Conservation (phyloP, 2,329 filamentous ascomycete species). For the Stenocarpella maydis region DNA sequence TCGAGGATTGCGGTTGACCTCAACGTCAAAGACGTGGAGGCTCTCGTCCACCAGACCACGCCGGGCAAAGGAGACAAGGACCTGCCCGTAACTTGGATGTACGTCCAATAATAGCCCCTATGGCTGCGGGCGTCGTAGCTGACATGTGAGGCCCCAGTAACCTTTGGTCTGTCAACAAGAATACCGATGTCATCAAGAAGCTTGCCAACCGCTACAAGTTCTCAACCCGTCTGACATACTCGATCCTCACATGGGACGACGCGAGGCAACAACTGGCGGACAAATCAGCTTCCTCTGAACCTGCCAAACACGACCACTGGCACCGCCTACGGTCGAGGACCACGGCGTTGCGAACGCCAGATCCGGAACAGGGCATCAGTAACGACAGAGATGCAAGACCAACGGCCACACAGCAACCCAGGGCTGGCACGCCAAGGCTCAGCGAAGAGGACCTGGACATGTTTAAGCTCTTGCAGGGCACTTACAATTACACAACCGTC, state of each 20-base stretch:
- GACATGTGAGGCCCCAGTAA: conserved; percentile 56
- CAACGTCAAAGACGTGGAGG: conserved; percentile 48
- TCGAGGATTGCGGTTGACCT: conserved; percentile 67
- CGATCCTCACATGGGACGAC: conserved; percentile 63
- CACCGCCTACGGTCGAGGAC: conserved; percentile 1
- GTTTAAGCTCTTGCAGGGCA: conserved; percentile 67
- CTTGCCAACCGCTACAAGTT: conserved; percentile 73
- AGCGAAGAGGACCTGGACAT: conserved; percentile 45
- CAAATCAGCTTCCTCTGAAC: neutral
- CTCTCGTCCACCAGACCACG: conserved; percentile 45
- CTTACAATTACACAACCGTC: conserved; percentile 79
- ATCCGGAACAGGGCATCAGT: conserved; percentile 27
- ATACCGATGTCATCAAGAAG: conserved; percentile 60
- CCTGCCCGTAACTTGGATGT: conserved; percentile 73
- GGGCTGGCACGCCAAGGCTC: neutral
- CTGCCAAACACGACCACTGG: neutral
- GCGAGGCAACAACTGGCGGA: conserved; percentile 35
- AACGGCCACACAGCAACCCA: neutral
- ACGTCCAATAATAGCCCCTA: conserved; percentile 43
- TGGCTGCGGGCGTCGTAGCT: conserved; percentile 28
- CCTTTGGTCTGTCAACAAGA: conserved; percentile 72
- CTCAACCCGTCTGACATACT: conserved; percentile 67
- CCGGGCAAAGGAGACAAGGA: conserved; percentile 46
- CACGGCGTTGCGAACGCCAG: conserved; percentile 4
- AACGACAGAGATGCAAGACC: neutral